phyloP scores from a whole-genome alignment of 305 asterid genomes.

The Stenogyne calaminthoides region DNA sequence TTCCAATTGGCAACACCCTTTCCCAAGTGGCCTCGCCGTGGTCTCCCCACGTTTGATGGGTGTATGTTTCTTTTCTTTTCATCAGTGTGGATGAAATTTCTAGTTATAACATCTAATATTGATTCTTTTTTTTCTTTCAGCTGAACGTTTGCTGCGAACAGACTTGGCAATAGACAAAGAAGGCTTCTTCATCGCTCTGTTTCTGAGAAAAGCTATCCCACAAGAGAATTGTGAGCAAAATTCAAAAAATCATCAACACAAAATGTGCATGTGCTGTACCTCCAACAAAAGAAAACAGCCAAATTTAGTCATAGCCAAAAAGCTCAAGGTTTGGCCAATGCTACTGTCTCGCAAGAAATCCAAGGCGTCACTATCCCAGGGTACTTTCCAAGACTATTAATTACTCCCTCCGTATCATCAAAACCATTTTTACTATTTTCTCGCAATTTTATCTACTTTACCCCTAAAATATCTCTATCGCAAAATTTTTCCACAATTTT shows the following conservation, averaged over 20 bases:
- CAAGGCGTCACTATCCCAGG: neutral
- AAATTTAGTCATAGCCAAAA: slow-evolving; percentile 38
- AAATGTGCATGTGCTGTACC: neutral
- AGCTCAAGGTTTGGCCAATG: slow-evolving; percentile 38
- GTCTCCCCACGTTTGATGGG: slow-evolving; percentile 75
- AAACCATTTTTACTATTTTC: too few relatives aligned
- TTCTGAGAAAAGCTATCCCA: slow-evolving; percentile 41
- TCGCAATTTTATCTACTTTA: too few relatives aligned
- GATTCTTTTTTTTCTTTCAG: slow-evolving; percentile 34
- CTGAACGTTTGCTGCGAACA: slow-evolving; percentile 69
- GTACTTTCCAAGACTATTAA: neutral
- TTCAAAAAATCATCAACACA: neutral
- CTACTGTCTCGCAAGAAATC: neutral
- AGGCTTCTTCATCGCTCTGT: slow-evolving; percentile 85
- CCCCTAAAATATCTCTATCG: too few relatives aligned
- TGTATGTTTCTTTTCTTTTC: slow-evolving; percentile 44
- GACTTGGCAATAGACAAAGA: slow-evolving; percentile 66
- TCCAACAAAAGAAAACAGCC: slow-evolving; percentile 21
- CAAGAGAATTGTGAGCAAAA: neutral
- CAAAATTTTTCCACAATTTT: too few relatives aligned
- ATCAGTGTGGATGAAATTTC: too few relatives aligned
- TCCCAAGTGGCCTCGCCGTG: slow-evolving; percentile 93
- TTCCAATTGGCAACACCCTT: slow-evolving; percentile 62
- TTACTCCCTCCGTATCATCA: too few relatives aligned
- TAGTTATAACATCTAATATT: neutral